Evolutionary conservation across 768 basidiomycete genomes (phyloP), one percentile per base, ranked within the genome.

Genomic region (Agaricus subrufescens): DNA sequence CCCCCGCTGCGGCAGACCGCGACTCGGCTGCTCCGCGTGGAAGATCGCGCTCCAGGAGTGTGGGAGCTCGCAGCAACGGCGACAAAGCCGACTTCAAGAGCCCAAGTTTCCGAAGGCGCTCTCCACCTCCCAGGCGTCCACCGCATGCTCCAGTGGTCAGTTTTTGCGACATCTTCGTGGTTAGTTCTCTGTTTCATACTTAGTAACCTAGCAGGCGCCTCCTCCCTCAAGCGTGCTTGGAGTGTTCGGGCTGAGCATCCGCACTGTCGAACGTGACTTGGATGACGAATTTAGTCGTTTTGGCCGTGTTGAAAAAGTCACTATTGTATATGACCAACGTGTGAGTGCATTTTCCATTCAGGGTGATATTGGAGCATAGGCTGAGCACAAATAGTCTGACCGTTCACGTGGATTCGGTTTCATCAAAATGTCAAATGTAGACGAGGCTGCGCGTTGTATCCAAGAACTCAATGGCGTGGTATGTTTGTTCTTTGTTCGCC

Each of bases 331-430:
- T 65, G 95, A 98, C 71, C 94, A 96, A 70, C 77, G 94, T 70
- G 95, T 97, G 66, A 68, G 94, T 81, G 34, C 57, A 57, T 40
- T 55, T 45, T 50, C 54, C 46, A 14, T 50, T 39, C 26, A n/a
- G 34, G 47, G 39, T 25, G 12, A 4, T 42, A 30, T 27, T 26
- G 27, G 19, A 10, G 26, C 38, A 19, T 3, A 19, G 19, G 27
- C 44, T 53, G 30, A 53, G 15, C 56, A 56, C 56, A 46, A 30
- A 29, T 45, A 27, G 94, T 91, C 92, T 52, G 94, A 95, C 68
- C 87, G 96, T 55, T 98, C 96, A 52, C 90, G 96, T 59, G 97
- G 96, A 10, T 99, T 99, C 62, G 96, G 96, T 43, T 99, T 99
- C 69, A 95, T 99, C 71, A 87, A 86, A 61, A 98, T 99, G 94